phyloP scores from a whole-genome alignment of 2,329 filamentous ascomycete genomes.

The Rachicladosporium sp. region DNA sequence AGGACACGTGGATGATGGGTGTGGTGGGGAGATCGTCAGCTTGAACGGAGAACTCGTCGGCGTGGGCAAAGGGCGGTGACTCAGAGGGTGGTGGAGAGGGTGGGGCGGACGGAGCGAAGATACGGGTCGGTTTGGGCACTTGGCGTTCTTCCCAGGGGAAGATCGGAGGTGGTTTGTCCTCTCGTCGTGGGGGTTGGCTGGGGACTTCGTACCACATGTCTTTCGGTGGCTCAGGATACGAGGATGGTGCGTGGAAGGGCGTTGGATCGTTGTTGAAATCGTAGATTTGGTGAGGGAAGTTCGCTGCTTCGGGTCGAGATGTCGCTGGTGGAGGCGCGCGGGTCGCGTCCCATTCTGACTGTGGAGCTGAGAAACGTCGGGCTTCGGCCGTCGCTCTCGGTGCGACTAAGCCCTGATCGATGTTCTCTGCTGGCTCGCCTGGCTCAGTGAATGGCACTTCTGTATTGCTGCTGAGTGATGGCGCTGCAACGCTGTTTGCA shows the following conservation, averaged over 20 bases:
- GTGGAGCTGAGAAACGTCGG: constrained; percentile 44
- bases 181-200: constrained; percentile 40
- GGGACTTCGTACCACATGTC: constrained; percentile 85
- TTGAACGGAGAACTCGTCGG: constrained; percentile 19
- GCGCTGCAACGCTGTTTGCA: constrained; percentile 7
- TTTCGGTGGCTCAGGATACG: constrained; percentile 71
- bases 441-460: constrained; percentile 33
- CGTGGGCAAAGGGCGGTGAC: constrained; percentile 6
- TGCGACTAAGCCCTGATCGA: constrained; percentile 30
- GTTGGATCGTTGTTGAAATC: constrained; percentile 66
- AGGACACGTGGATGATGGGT: constrained; percentile 34
- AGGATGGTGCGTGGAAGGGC: constrained; percentile 63
- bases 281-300: constrained; percentile 70
- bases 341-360: constrained; percentile 50
- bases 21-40: constrained; percentile 21
- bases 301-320: constrained; percentile 72
- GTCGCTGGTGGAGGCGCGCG: constrained; percentile 46
- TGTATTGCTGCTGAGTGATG: constrained; percentile 22
- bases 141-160: constrained; percentile 82
- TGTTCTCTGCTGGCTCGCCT: constrained; percentile 30
- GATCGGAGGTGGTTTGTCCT: constrained; percentile 52
- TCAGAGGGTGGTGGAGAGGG: constrained; percentile 11
- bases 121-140: constrained; percentile 50
- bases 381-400: constrained; percentile 35
- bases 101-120: constrained; percentile 47